A percentile compares a stretch with the other conserved stretches of the same genome.
phyloP scores from a whole-genome alignment of 495 filamentous ascomycete species.

The Penicillium pulvis region DNA sequence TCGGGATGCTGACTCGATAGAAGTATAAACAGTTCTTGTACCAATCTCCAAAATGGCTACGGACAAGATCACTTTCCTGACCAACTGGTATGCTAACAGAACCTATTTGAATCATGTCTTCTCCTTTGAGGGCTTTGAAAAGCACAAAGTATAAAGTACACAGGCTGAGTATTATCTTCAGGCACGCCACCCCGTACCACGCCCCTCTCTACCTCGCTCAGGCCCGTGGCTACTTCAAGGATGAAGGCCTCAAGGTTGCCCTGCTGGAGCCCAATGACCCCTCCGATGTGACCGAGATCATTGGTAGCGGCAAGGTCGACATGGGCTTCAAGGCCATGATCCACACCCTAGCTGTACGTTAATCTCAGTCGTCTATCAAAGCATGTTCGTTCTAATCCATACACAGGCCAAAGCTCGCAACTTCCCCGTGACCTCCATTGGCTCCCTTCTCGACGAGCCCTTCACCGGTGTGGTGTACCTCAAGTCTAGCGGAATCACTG shows the following conservation, averaged over 20 bases:
- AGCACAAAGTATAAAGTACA: not conserved
- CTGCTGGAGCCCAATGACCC: conserved; percentile 73
- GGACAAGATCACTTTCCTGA: conserved; percentile 75
- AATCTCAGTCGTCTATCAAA: not conserved
- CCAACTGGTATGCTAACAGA: conserved; percentile 60
- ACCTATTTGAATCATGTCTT: not conserved
- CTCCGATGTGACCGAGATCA: conserved; percentile 71
- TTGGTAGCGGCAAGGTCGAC: conserved; percentile 69
- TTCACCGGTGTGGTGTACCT: conserved; percentile 74
- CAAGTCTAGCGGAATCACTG: conserved; percentile 67
- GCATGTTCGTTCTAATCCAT: not conserved
- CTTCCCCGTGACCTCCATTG: conserved; percentile 69
- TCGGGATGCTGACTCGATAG: conserved; percentile 23
- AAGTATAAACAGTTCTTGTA: conserved; percentile 24
- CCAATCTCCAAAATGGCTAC: conserved; percentile 60
- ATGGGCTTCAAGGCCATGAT: conserved; percentile 80
- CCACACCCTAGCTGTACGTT: conserved; percentile 64
- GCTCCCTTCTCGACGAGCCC: conserved; percentile 69
- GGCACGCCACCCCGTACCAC: conserved; percentile 75
- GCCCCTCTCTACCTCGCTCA: conserved; percentile 71
- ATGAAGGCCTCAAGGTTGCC: conserved; percentile 70
- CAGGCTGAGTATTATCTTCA: conserved; percentile 38
- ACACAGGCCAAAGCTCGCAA: conserved; percentile 64
- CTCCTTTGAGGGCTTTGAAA: no score
- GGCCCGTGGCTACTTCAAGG: conserved; percentile 68